Conservation (phyloP, 202 grass and related monocot species). For the Zoysia matrella region DNA sequence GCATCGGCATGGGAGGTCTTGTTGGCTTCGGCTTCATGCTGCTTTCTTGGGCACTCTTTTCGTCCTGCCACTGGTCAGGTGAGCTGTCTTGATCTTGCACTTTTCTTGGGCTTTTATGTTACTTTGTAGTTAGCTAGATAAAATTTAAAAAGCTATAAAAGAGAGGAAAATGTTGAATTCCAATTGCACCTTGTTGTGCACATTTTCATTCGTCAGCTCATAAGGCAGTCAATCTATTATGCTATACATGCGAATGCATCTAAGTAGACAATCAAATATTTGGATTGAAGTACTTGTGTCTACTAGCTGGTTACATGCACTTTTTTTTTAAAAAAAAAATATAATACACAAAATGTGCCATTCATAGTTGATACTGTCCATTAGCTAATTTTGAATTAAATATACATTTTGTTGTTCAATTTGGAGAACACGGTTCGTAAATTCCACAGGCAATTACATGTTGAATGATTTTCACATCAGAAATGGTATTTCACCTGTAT, state of each 20-base stretch:
- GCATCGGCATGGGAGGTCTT: constrained; percentile 29
- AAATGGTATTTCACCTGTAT: neutral
- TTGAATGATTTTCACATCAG: neutral
- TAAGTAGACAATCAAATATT: neutral
- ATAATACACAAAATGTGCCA: neutral
- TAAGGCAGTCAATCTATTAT: constrained; percentile 39
- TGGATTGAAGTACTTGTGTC: neutral
- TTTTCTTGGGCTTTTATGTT: constrained; percentile 19
- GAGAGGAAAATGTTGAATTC: neutral
- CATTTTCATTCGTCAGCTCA: neutral
- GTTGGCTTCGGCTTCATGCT: constrained; percentile 19
- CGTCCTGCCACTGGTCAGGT: constrained; percentile 40
- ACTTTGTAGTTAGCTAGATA: neutral
- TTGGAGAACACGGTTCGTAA: neutral
- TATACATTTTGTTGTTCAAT: neutral
- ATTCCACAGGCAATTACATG: neutral
- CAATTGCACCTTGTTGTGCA: neutral
- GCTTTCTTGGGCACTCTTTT: constrained; percentile 40
- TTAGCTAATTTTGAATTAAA: neutral
- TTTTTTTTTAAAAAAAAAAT: neutral
- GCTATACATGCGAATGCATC: constrained; percentile 1
- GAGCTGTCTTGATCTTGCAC: neutral
- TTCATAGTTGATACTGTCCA: constrained; percentile 1
- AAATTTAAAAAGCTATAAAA: neutral
- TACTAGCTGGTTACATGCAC: neutral